phyloP scores from a whole-genome alignment of 2,329 filamentous ascomycete genomes.

The Basipetospora sp. region DNA sequence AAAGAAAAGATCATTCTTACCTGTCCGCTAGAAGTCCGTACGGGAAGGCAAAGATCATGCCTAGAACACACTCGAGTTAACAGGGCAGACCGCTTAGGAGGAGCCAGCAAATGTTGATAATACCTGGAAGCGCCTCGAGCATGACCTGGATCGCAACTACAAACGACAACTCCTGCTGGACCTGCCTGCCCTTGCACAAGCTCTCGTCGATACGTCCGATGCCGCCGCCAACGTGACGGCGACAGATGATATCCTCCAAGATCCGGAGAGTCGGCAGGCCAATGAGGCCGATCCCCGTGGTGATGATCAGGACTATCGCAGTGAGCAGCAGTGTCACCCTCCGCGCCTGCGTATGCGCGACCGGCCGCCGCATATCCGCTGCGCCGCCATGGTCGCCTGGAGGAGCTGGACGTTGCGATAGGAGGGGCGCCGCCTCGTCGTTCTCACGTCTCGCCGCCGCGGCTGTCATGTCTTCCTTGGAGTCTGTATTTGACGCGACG shows the following conservation, averaged over 20 bases:
- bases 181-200: neutral
- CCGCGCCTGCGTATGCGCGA: neutral
- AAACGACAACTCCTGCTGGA: conserved; percentile 2
- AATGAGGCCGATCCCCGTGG: neutral
- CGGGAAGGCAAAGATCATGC: neutral
- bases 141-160: conserved; percentile 1
- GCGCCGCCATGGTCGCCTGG: neutral
- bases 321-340: neutral
- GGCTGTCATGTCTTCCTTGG: no score
- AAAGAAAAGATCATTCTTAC: neutral
- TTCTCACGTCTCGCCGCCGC: no score
- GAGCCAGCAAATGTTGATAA: no score
- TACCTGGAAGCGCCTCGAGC: conserved; percentile 4
- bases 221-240: conserved; percentile 51
- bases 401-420: no score
- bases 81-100: no score
- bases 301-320: neutral
- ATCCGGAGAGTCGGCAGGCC: conserved; percentile 1
- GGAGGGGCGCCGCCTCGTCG: neutral
- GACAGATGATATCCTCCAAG: conserved; percentile 4
- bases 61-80: neutral
- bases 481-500: no score
- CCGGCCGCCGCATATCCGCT: neutral
- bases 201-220: conserved; percentile 31
- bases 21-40: neutral